A percentile compares a stretch with the other conserved stretches of the same genome.
Evolutionary conservation across 1,284 basidiomycete species (phyloP).

Genomic region (Naganishia albida): DNA sequence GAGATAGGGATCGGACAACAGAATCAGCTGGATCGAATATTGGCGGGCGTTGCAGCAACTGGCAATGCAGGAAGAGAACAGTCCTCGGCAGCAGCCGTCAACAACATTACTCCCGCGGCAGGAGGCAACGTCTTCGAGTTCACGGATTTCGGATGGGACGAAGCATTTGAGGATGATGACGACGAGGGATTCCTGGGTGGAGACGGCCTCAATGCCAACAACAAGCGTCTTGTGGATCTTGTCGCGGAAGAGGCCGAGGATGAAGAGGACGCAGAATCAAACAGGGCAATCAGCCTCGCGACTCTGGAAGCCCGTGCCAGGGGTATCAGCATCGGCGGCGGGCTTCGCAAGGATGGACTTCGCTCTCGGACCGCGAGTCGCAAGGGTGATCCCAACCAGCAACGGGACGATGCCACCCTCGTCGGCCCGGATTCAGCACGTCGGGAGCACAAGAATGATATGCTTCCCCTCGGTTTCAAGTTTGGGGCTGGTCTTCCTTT

Average conservation of each 20-base stretch:
- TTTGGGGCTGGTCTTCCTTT: constrained; percentile 53
- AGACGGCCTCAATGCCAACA: constrained; percentile 3
- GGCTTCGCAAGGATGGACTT: neutral
- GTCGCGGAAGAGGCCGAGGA: constrained; percentile 10
- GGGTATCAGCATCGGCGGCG: constrained; percentile 16
- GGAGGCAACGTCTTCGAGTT: constrained; percentile 30
- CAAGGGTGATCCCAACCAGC: constrained; percentile 4
- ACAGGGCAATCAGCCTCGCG: constrained; percentile 6
- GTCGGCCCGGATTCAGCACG: constrained; percentile 9
- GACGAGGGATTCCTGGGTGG: constrained; percentile 22
- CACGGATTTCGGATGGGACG: constrained; percentile 34
- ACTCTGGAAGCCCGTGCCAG: constrained; percentile 7
- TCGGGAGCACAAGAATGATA: constrained; percentile 24
- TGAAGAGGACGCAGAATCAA: neutral
- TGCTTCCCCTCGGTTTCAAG: constrained; percentile 36
- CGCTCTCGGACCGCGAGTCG: constrained; percentile 3
- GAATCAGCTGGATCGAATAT: constrained; percentile 11
- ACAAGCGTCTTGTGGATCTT: constrained; percentile 15
- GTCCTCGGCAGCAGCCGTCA: neutral
- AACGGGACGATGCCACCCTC: constrained; percentile 7
- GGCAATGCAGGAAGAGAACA: neutral
- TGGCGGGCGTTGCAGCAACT: constrained; percentile 13
- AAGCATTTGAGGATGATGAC: constrained; percentile 34
- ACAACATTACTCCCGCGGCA: neutral
- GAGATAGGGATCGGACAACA: constrained; percentile 13